Conservation (phyloP, 2,329 filamentous ascomycete species). For the Pseudocercospora cruenta region DNA sequence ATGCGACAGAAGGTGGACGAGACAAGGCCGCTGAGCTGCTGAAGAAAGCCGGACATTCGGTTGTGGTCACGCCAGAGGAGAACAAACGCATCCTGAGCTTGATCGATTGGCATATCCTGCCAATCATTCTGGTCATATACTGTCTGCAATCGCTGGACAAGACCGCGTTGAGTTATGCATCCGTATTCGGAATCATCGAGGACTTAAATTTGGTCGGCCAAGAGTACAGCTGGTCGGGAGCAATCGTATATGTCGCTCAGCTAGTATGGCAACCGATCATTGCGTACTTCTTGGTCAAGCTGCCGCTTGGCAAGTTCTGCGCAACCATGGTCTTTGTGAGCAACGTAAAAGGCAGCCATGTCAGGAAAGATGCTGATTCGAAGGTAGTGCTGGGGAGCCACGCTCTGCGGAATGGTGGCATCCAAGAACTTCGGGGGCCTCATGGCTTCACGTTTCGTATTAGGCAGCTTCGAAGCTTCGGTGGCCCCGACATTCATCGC, state of each 20-base stretch:
- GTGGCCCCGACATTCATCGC: conserved; percentile 34
- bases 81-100: conserved; percentile 35
- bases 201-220: conserved; percentile 52
- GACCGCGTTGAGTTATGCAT: conserved; percentile 39
- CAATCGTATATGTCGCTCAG: conserved; percentile 55
- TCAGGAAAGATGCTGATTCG: conserved; percentile 56
- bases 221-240: conserved; percentile 56
- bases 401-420: conserved; percentile 57
- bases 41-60: conserved; percentile 48
- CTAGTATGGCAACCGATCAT: conserved; percentile 34
- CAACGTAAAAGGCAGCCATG: conserved; percentile 55
- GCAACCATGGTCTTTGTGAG: conserved; percentile 48
- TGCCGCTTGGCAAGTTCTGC: conserved; percentile 12
- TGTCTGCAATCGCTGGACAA: conserved; percentile 46
- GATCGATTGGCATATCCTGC: conserved; percentile 37
- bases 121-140: conserved; percentile 37
- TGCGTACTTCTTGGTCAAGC: conserved; percentile 12
- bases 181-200: conserved; percentile 51
- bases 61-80: conserved; percentile 21
- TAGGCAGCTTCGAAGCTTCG: conserved; percentile 59
- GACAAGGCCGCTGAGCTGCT: conserved; percentile 59
- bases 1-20: neutral
- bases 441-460: conserved; percentile 57
- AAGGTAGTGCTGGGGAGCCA: conserved; percentile 55
- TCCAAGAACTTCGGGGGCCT: conserved; percentile 54